Evolutionary conservation across 495 filamentous ascomycete genomes (phyloP), one percentile per base, ranked within the genome.

Genomic region (Sordaria brevicollis): DNA sequence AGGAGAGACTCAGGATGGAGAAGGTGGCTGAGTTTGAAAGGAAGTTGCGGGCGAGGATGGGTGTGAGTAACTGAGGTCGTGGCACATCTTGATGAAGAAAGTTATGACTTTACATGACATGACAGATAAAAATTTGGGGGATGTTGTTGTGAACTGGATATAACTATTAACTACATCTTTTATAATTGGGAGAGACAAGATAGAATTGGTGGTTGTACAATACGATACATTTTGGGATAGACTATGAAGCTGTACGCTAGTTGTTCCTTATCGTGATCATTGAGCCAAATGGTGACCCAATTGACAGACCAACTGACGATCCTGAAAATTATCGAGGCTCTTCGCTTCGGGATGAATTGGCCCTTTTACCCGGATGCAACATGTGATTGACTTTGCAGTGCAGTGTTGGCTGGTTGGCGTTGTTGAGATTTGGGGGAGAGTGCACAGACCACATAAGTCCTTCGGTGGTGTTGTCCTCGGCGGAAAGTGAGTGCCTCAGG

Each of bases 11-110:
- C 0, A 31, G 69, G 65, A 25, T 69, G 31, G 82, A 80, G 70
- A 79, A 83, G 75, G 78, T 87, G 35, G 81, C 74, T n/a, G 84
- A 83, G 71, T 81, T 87, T 69, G 85, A 87, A 77, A 74, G 77
- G 71, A 80, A 80, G 71, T 41, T 85, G 35, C 49, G 49, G 13
- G 49, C 49, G 75, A 79, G 73, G 81, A 81, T 72, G 71, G 76
- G 43, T 78, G 71, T 71, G 75, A 73, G 68, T 75, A 75, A 70
- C 65, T 83, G 34, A 43, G 76, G 74, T 76, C 67, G 71, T 79
- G 75, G 76, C 49, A n/a, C n/a, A 62, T 62, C 2, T 62, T 62
- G 49, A 62, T 31, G 49, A 62, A 17, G 49, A 62, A 17, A 15
- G 49, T 31, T 17, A 62, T 17, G 49, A 62, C 11, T 57, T 31